These are phyloP conservation scores for Termitomyces eurrhizus DNA, from an alignment of 768 basidiomycete species.

Conservation along the genomic window DNA sequence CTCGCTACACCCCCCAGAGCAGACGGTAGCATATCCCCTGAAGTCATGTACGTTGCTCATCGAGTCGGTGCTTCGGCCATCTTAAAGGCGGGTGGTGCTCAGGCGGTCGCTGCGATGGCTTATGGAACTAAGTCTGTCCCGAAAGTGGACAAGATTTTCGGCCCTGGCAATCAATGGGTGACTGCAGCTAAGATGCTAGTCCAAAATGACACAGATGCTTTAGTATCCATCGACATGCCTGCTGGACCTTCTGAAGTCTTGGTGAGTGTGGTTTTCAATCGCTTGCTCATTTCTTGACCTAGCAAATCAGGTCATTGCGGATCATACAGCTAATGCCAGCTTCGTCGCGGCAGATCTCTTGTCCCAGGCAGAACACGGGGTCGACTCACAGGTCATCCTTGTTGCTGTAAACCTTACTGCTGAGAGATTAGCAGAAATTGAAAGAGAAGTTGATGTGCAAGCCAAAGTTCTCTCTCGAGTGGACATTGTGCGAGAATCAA, in stretches of 20 bases:
- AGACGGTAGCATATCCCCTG: constrained; percentile 92
- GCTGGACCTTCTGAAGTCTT: constrained; percentile 97
- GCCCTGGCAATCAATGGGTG: constrained; percentile 99
- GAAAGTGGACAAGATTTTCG: constrained; percentile 99
- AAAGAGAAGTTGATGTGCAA: constrained; percentile 81
- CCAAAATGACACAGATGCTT: constrained; percentile 95
- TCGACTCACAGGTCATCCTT: constrained; percentile 97
- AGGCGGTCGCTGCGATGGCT: constrained; percentile 93
- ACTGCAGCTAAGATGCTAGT: constrained; percentile 99
- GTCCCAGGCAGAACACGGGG: constrained; percentile 97
- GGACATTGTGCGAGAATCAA: constrained; percentile 85
- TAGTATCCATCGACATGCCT: constrained; percentile 98
- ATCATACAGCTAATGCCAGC: constrained; percentile 77
- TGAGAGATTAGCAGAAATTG: constrained; percentile 66
- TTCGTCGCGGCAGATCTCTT: constrained; percentile 97
- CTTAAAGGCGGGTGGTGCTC: constrained; percentile 93
- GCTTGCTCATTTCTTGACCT: neutral
- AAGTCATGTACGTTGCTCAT: constrained; percentile 95
- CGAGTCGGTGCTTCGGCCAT: constrained; percentile 88
- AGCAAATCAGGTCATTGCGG: constrained; percentile 79
- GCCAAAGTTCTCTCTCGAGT: constrained; percentile 84
- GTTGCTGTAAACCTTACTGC: constrained; percentile 70
- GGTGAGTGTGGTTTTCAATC: constrained; percentile 44
- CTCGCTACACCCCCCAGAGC: constrained; percentile 94
- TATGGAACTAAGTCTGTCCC: constrained; percentile 95